A percentile compares a stretch with the other conserved stretches of the same genome.
phyloP scores from a whole-genome alignment of 169 alveolate genomes.

The Cryptosporidium sp. region DNA sequence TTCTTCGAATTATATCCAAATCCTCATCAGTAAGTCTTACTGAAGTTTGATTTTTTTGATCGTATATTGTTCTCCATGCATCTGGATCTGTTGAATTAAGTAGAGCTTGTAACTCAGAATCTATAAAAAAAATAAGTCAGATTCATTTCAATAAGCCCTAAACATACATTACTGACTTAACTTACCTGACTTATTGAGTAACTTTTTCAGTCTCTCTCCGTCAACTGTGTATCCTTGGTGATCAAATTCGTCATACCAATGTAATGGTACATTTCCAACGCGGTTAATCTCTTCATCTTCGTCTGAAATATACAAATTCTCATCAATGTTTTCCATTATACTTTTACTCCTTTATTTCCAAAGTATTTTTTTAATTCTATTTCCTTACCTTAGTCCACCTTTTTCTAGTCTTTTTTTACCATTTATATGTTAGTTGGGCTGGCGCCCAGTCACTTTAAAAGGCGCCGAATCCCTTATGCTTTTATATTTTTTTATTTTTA shows the following conservation, averaged over 20 bases:
- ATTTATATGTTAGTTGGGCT: background rate
- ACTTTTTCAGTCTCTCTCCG: slow-evolving; percentile 85
- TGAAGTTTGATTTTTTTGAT: slow-evolving; percentile 89
- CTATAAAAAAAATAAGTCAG: slow-evolving; percentile 25
- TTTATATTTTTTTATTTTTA: background rate
- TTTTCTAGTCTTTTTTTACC: slow-evolving; percentile 32
- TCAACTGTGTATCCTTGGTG: slow-evolving; percentile 90
- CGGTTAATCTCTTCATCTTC: slow-evolving; percentile 78
- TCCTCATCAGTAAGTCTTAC: slow-evolving; percentile 90
- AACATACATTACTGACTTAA: slow-evolving; percentile 14
- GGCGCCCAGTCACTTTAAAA: slow-evolving; percentile 7
- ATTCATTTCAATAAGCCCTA: slow-evolving; percentile 20
- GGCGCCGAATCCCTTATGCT: slow-evolving; percentile 1
- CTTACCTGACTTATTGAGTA: slow-evolving; percentile 81
- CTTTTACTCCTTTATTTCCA: background rate
- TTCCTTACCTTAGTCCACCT: background rate
- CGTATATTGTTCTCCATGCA: slow-evolving; percentile 93
- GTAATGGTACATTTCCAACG: slow-evolving; percentile 89
- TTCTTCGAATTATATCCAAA: slow-evolving; percentile 84
- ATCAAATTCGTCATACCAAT: slow-evolving; percentile 90
- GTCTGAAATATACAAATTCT: slow-evolving; percentile 71
- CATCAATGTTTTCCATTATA: slow-evolving; percentile 34
- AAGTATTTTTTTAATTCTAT: background rate
- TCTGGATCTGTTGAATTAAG: slow-evolving; percentile 90
- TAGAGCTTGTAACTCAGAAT: slow-evolving; percentile 81